Evolutionary conservation across 2,329 filamentous ascomycete species (phyloP).

Genomic region (Plenodomus tracheiphilus): DNA sequence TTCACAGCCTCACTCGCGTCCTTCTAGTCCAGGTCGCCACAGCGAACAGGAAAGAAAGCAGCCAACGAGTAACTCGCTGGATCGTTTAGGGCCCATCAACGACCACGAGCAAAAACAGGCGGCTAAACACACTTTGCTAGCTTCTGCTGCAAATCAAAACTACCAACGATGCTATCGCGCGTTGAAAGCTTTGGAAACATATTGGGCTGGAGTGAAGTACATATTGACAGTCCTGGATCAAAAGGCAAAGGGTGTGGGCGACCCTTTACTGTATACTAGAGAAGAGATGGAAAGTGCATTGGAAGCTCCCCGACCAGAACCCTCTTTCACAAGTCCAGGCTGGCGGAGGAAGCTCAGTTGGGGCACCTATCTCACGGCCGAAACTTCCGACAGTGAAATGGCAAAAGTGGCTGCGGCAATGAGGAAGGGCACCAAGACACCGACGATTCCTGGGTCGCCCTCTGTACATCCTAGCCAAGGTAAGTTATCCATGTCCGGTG

Average conservation of each 20-base stretch:
- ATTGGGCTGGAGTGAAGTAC: constrained; percentile 86
- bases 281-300: constrained; percentile 79
- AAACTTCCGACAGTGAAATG: constrained; percentile 32
- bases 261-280: constrained; percentile 65
- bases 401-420: constrained; percentile 38
- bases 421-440: constrained; percentile 31
- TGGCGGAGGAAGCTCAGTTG: constrained; percentile 55
- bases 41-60: constrained; percentile 6
- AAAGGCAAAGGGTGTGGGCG: constrained; percentile 83
- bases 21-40: constrained; percentile 37
- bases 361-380: constrained; percentile 47
- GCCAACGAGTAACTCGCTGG: constrained; percentile 1
- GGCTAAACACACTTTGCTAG: constrained; percentile 73
- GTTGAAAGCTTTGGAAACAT: constrained; percentile 75
- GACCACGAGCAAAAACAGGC: constrained; percentile 50
- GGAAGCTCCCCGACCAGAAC: constrained; percentile 56
- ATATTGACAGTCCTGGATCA: constrained; percentile 85
- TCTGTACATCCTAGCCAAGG: constrained; percentile 56
- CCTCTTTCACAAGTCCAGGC: constrained; percentile 55
- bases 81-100: constrained; percentile 10
- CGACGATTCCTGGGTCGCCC: constrained; percentile 49
- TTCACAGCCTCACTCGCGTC: constrained; percentile 64
- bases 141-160: constrained; percentile 81
- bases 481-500: constrained; percentile 34
- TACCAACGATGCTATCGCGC: constrained; percentile 87